These are phyloP conservation scores for Pichia sp. DNA, from an alignment of 1,139 yeast genomes.

Conservation along the genomic window DNA sequence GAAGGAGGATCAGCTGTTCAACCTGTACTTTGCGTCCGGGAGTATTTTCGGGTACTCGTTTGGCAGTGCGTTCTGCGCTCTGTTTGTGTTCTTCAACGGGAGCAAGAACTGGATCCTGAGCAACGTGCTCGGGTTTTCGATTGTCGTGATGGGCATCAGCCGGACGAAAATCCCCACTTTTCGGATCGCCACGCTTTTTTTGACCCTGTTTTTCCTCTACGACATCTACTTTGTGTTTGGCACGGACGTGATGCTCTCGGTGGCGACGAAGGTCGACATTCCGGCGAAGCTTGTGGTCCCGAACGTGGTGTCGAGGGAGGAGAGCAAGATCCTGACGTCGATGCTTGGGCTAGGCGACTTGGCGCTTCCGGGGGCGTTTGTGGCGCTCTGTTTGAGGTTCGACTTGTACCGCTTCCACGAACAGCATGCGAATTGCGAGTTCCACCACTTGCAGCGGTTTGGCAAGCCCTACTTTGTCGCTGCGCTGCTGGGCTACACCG, in stretches of 20 bases:
- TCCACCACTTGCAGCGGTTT: slow-evolving; percentile 40
- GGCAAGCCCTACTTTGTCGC: slow-evolving; percentile 44
- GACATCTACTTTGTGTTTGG: slow-evolving; percentile 67
- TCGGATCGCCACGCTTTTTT: slow-evolving; percentile 41
- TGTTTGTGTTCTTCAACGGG: slow-evolving; percentile 31
- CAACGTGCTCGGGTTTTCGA: slow-evolving; percentile 36
- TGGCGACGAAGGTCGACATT: slow-evolving; percentile 52
- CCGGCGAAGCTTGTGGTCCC: slow-evolving; percentile 58
- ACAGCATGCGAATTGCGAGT: slow-evolving; percentile 30
- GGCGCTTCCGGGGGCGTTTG: slow-evolving; percentile 51
- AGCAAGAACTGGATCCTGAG: slow-evolving; percentile 36
- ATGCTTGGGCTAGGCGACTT: slow-evolving; percentile 59
- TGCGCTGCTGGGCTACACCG: slow-evolving; percentile 41
- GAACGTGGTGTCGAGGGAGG: slow-evolving; percentile 21
- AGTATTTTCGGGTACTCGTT: slow-evolving; percentile 32
- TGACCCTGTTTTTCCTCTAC: slow-evolving; percentile 51
- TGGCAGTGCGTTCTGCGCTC: slow-evolving; percentile 28
- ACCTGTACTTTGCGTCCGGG: slow-evolving; percentile 36
- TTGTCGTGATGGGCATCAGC: slow-evolving; percentile 38
- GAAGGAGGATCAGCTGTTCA: slow-evolving; percentile 32
- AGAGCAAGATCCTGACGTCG: slow-evolving; percentile 28
- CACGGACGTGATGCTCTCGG: slow-evolving; percentile 58
- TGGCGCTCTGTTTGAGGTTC: slow-evolving; percentile 47
- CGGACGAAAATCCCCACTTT: slow-evolving; percentile 37
- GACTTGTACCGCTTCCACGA: slow-evolving; percentile 43